Base-by-base conservation (phyloP, 2,329 filamentous ascomycete species). In the Helminthosporium solani region DNA sequence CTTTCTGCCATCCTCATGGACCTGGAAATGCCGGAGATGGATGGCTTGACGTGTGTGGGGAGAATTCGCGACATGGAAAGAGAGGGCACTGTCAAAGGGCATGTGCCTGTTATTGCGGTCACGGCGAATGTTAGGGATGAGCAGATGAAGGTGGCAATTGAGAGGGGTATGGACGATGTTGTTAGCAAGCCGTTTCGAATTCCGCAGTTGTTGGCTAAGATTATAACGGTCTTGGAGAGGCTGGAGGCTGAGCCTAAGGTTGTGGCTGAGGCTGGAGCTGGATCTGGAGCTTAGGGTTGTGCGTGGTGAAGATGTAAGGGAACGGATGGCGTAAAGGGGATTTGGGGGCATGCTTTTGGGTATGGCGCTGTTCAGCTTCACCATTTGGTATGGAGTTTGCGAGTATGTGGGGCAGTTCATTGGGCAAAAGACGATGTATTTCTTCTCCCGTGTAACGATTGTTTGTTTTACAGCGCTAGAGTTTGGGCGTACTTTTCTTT, bases 21-120 rank as follows among this genome's bases (percentile, higher is more conserved):
- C 38, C 55, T 64, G 14, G 68, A 71, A 30, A 71, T 71, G 68
- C 68, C 68, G 2, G 58, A 67, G 27, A 71, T 71, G 68, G 61
- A 70, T 41, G 68, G 68, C 1, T 46, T 71, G 7, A 60, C 60
- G 3, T 70, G 66, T 33, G 58, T 63, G 9, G 52, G 49, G 7
- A 54, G 55, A n/a, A 68, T 71, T 19, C 56, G 68, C 2, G 56
- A 63, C 9, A 63, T 69, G 62, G 49, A 66, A 35, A 36, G 7
- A 6, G 46, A 39, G 2, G 55, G 56, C 3, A 42, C 49, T 5
- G 25, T 68, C 7, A 52, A 15, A 9, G 52, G 48, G 1, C 65
- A 69, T 49, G 58, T 70, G 3, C 66, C 67, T 0, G 56, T 70
- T 6, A 64, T 71, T 23, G 67, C 67, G 2, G 65, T 70, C 0